Conservation (phyloP, 495 filamentous ascomycete species). For the Thozetella sp. region DNA sequence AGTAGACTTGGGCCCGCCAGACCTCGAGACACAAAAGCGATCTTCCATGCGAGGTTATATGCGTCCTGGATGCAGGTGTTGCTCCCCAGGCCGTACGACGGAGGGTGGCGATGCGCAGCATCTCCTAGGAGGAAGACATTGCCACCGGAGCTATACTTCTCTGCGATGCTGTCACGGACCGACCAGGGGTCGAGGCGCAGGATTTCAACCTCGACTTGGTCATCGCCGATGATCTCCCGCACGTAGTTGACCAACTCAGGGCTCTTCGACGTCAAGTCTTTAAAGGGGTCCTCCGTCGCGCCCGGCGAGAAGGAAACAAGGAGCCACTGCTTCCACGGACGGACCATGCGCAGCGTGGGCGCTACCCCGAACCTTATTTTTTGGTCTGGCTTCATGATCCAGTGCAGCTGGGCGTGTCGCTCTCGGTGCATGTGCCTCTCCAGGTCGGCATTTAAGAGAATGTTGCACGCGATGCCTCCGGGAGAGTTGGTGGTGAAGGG, state of each 20-base stretch:
- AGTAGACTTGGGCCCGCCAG: constrained; percentile 38
- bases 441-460: constrained; percentile 50
- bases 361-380: constrained; percentile 42
- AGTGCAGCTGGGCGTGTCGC: constrained; percentile 54
- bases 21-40: constrained; percentile 48
- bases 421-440: constrained; percentile 36
- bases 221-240: constrained; percentile 49
- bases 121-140: constrained; percentile 52
- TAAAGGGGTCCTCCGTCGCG: constrained; percentile 26
- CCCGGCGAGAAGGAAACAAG: constrained; percentile 50
- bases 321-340: constrained; percentile 60
- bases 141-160: constrained; percentile 23
- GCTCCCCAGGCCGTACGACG: constrained; percentile 49
- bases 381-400: constrained; percentile 48
- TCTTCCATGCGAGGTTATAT: constrained; percentile 59
- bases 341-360: constrained; percentile 50
- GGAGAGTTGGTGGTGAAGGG: constrained; percentile 39
- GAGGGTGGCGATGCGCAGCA: constrained; percentile 54
- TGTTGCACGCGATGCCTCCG: constrained; percentile 49
- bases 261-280: constrained; percentile 22
- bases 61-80: constrained; percentile 60
- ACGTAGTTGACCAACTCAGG: constrained; percentile 42
- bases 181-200: constrained; percentile 48
- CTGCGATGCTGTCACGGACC: constrained; percentile 54
- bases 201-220: constrained; percentile 41